Evolutionary conservation across 768 basidiomycete genomes (phyloP), one percentile per base, ranked within the genome.

Genomic region (Filobasidium wieringae): DNA sequence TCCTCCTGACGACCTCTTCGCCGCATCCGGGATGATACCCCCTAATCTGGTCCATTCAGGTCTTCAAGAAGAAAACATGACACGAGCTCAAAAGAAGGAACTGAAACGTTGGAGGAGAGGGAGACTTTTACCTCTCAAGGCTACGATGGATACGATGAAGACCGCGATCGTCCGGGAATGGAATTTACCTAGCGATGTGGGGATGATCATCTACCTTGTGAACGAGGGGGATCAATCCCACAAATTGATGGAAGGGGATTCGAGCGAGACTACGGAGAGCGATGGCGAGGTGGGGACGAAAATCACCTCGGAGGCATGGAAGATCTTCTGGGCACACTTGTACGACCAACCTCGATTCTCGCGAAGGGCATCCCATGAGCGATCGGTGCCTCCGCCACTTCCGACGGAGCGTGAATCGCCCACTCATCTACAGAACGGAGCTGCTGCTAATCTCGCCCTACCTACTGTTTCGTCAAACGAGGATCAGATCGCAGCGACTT

Each of bases 151-250:
- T 24, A 40, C 22, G 26, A 61, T 61, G 60, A 53, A 56, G 49
- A 36, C 24, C 17, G 29, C 26, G 2, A 47, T 61, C 19, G 55
- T 39, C 11, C 40, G 41, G 31, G 60, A 61, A 40, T 61, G 60
- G 60, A 43, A 27, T 15, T 24, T 61, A 26, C 60, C 60, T 14
- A 57, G 49, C 12, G 50, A 36, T 8, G 43, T 56, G 1, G 60
- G 60, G 14, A 55, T 61, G 49, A 55, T 40, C 19, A 8, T 61
- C 7, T 61, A 51, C 36, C 55, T 61, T 8, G 50, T 57, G 19
- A 39, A 33, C 36, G 32, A 51, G 57, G 57, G 15, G 4, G 43
- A 33, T 27, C 24, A 31, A 39, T n/a, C n/a, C n/a, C 17, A 11
- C 14, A 24, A 6, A 3, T 12, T 26, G 40, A 22, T 4, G n/a